Evolutionary conservation across 1,284 basidiomycete genomes (phyloP).

Genomic region (Heterobasidion irregulare): DNA sequence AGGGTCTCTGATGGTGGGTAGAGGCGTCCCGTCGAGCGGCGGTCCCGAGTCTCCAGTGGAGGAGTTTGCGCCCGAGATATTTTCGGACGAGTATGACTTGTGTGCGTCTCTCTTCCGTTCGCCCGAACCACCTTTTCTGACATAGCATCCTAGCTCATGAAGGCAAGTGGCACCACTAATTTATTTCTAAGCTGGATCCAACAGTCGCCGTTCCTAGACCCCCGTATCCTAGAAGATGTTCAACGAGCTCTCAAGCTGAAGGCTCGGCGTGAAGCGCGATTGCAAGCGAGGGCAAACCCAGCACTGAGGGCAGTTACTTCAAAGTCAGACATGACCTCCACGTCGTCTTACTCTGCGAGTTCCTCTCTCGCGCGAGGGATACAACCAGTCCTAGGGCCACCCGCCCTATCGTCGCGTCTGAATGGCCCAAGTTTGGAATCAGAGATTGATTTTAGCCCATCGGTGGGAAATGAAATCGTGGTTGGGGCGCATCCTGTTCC

Average conservation of each 20-base stretch:
- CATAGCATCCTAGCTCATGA: constrained; percentile 44
- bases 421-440: constrained; percentile 22
- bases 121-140: constrained; percentile 1
- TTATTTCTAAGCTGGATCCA: constrained; percentile 1
- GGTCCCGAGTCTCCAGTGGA: constrained; percentile 8
- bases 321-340: not conserved
- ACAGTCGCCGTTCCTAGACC: constrained; percentile 35
- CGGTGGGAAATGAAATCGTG: constrained; percentile 32
- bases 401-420: constrained; percentile 9
- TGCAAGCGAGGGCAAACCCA: constrained; percentile 22
- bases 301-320: constrained; percentile 13
- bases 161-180: constrained; percentile 32
- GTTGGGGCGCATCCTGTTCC: constrained; percentile 48
- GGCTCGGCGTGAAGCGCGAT: constrained; percentile 59
- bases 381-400: constrained; percentile 4
- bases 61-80: constrained; percentile 28
- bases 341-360: constrained; percentile 25
- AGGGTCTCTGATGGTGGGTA: not conserved
- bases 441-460: constrained; percentile 69
- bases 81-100: constrained; percentile 68
- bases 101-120: constrained; percentile 34
- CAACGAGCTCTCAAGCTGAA: constrained; percentile 63
- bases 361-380: constrained; percentile 23
- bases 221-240: constrained; percentile 66
- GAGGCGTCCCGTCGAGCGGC: not conserved